Evolutionary conservation across 2,329 filamentous ascomycete species (phyloP), one percentile per base, ranked within the genome.

Genomic region (Meredithiella fracta): DNA sequence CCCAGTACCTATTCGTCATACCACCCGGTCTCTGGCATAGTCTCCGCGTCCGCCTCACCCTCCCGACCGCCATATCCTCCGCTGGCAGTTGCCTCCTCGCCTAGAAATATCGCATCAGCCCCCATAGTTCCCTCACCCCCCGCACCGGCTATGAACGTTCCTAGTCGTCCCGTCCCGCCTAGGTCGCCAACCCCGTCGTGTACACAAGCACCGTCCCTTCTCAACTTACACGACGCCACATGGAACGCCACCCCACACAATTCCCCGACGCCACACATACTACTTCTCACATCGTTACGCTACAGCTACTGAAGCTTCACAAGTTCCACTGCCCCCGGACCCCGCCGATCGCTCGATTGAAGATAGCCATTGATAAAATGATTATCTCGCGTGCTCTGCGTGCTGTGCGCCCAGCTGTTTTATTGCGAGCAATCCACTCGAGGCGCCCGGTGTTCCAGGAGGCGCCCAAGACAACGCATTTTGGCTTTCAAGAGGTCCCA

Each of bases 401-500:
- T 9, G 50, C 50, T 17, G 11, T 49, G 9, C 50, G 50, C 29
- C 29, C 29, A 4, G 17, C 17, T 8, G 15, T 17, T 15, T 17
- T 17, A 7, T 31, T 9, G 31, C 50, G 26, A 14, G 3, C 38
- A 26, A 20, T 51, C 37, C 40, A 52, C 53, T 47, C 42, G 40
- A 37, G 60, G 52, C 56, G 56, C 11, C 37, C 29, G 51, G 22
- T 51, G 9, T 31, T 53, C 14, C 47, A 29, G 17, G 22, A 49
- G n/a, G 31, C 52, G 44, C 50, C 57, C 9, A 37, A 26, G 9
- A 59, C 57, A 60, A 95, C 90, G 52, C 89, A 95, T 71, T 96
- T 96, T 68, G 90, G 90, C 53, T 96, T 88, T 67, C 78, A 90
- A 70, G 91, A 86, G 44, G 77, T 96, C 42, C 80, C 85, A 15